Conservation (phyloP, 2,329 filamentous ascomycete species). For the Aureobasidium melanogenum region DNA sequence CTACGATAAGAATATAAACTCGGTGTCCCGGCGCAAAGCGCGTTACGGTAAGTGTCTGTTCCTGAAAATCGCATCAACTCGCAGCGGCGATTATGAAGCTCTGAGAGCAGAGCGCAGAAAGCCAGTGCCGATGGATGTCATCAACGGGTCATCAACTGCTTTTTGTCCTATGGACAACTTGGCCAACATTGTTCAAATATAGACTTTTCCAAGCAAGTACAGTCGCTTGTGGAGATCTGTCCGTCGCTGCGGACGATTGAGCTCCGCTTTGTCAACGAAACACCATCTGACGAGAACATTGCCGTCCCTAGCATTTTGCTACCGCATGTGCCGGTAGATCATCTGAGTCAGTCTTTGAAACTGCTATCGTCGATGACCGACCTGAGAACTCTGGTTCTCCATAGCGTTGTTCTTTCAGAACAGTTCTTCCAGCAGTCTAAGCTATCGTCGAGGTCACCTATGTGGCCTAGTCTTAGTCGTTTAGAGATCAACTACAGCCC, state of each 20-base stretch:
- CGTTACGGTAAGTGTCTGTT: neutral
- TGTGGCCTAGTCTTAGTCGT: neutral
- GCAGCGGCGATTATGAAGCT: no score
- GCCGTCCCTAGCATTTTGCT: neutral
- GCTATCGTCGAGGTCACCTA: neutral
- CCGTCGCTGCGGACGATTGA: neutral
- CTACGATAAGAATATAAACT: neutral
- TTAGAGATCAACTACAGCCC: neutral
- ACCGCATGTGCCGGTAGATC: neutral
- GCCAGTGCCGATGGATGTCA: no score
- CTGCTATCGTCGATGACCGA: neutral
- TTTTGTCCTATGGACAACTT: neutral
- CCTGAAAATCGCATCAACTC: neutral
- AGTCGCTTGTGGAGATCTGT: neutral
- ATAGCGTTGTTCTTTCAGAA: neutral
- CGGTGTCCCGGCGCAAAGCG: neutral
- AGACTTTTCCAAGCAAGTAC: neutral
- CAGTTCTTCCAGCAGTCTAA: neutral
- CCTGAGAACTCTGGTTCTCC: neutral
- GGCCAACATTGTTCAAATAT: neutral
- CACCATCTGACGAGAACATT: neutral
- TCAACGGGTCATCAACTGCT: no score
- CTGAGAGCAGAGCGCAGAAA: no score
- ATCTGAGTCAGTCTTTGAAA: neutral
- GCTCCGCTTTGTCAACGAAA: neutral